These are phyloP conservation scores for Lenzites betulinus DNA, from an alignment of 768 basidiomycete genomes.

Conservation along the genomic window DNA sequence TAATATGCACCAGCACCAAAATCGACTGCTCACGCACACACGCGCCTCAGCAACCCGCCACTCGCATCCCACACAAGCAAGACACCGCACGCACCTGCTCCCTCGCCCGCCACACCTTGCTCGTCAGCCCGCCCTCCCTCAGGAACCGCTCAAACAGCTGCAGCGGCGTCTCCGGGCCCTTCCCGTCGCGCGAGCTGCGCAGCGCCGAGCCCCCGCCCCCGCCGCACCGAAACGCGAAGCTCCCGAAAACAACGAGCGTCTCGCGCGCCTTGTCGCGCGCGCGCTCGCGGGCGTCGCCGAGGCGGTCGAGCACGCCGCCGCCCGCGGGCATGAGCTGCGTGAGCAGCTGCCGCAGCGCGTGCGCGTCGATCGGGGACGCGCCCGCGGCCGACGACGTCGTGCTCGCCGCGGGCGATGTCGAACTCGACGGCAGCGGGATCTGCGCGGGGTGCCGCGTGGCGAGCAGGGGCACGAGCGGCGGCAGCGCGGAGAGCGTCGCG, in stretches of 20 bases:
- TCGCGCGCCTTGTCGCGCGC: conserved; percentile 76
- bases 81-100: conserved; percentile 68
- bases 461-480: conserved; percentile 64
- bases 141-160: conserved; percentile 70
- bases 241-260: conserved; percentile 72
- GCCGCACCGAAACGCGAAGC: conserved; percentile 65
- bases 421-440: conserved; percentile 26
- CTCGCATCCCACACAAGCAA: not conserved
- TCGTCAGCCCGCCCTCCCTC: conserved; percentile 69
- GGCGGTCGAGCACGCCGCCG: conserved; percentile 71
- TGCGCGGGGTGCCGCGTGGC: conserved; percentile 37
- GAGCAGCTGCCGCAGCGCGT: conserved; percentile 67
- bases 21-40: conserved; percentile 43
- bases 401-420: conserved; percentile 39
- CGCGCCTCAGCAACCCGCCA: not conserved
- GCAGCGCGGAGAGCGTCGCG: conserved; percentile 73
- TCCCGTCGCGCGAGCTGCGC: conserved; percentile 52
- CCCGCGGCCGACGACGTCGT: conserved; percentile 52
- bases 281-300: conserved; percentile 76
- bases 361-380: conserved; percentile 50
- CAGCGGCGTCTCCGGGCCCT: conserved; percentile 69
- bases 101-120: conserved; percentile 84
- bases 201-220: conserved; percentile 37
- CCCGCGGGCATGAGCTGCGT: conserved; percentile 71
- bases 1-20: conserved; percentile 69